Evolutionary conservation across 768 basidiomycete species (phyloP), one percentile per base, ranked within the genome.

Genomic region (Mycena rosella): DNA sequence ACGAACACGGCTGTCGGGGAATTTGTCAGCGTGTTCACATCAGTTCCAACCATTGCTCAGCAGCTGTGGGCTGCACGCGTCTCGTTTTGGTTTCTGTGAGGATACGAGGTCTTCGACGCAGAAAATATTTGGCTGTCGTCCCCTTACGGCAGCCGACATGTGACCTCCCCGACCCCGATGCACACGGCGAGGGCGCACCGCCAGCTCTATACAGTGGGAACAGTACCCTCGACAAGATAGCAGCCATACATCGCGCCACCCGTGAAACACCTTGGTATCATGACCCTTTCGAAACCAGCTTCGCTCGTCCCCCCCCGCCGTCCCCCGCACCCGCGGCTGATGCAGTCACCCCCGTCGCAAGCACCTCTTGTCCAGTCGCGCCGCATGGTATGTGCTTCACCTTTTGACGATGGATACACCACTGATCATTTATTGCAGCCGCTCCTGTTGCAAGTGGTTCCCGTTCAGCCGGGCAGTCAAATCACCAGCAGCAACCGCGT

Each of bases 91-190:
- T 53, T 61, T 18, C 5, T 61, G 1, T 38, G 60, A 5, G 45
- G 38, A 2, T 6, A 0, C 5, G 0, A 52, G 2, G 27, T 53
- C 3, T 61, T 61, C 29, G 60, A 42, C 27, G 3, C 7, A 6
- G 60, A 52, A 22, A 61, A 61, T 15, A 61, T 61, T 22, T 52
- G 20, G 3, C 26, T 2, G 14, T 42, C 7, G 60, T 60, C 34
- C 34, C 34, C 34, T 36, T 36, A 15, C 7, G 34, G 8, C 34
- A 36, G 8, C 34, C 34, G 15, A 36, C 7, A 8, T 36, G 7
- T 15, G 34, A 36, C 34, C n/a, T n/a, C n/a, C n/a, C n/a, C n/a
- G n/a, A n/a, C n/a, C n/a, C n/a, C n/a, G 34, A 36, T 15, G 34
- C 34, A 15, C 34, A 36, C 34, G 34, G 34, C 15, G 34, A 36